These are phyloP conservation scores for Polyporus tsugae DNA, from an alignment of 1,284 basidiomycete species.

Conservation along the genomic window DNA sequence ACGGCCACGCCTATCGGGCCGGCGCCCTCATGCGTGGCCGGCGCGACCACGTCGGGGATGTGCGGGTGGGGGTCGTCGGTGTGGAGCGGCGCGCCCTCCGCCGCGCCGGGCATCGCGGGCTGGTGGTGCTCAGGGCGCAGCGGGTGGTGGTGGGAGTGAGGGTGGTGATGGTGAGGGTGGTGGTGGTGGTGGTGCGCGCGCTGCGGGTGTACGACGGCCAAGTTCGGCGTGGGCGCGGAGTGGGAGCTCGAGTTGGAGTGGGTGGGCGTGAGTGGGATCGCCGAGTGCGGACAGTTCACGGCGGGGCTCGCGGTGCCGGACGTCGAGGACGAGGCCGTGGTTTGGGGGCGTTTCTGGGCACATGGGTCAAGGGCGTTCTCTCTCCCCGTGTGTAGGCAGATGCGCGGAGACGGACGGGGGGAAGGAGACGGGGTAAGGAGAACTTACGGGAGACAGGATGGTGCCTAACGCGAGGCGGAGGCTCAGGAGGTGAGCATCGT, in stretches of 20 bases:
- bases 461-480: slow-evolving; percentile 42
- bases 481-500: slow-evolving; percentile 34
- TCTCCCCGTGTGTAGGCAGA: slow-evolving; percentile 3
- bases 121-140: slow-evolving; percentile 7
- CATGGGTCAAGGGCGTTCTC: slow-evolving; percentile 21
- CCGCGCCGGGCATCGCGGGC: slow-evolving; percentile 18
- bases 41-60: slow-evolving; percentile 24
- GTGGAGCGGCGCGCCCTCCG: slow-evolving; percentile 19
- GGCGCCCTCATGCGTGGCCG: slow-evolving; percentile 2
- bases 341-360: slow-evolving; percentile 40
- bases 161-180: neutral
- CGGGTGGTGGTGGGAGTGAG: slow-evolving; percentile 4
- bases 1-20: slow-evolving; percentile 4
- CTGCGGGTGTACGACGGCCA: slow-evolving; percentile 10
- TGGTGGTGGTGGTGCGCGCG: slow-evolving; percentile 11
- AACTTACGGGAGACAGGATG: slow-evolving; percentile 44
- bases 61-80: slow-evolving; percentile 23
- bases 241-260: slow-evolving; percentile 23
- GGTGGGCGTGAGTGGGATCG: slow-evolving; percentile 28
- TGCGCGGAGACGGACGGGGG: neutral
- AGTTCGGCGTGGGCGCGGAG: slow-evolving; percentile 15
- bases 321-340: slow-evolving; percentile 35
- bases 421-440: neutral
- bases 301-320: slow-evolving; percentile 44
- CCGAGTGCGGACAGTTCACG: slow-evolving; percentile 28